phyloP scores from a whole-genome alignment of 176 grass and related monocot species.

The Rhynchospora pubera region DNA sequence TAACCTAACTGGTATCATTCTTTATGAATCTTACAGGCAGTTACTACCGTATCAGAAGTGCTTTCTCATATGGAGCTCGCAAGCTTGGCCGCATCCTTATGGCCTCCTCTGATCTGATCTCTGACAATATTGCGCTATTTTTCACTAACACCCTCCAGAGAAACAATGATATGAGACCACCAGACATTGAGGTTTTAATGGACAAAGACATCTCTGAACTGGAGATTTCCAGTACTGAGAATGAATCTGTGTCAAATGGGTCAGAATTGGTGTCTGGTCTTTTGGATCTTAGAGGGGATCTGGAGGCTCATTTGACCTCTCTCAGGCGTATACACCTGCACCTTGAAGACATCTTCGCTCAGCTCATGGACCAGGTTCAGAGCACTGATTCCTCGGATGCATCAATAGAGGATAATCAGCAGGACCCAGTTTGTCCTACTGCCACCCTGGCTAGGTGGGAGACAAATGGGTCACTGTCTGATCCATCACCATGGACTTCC shows the following conservation, averaged over 20 bases:
- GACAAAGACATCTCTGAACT: not conserved
- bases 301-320: conserved; percentile 50
- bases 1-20: conserved; percentile 1
- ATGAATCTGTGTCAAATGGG: conserved; percentile 18
- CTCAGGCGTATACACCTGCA: conserved; percentile 57
- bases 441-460: not conserved
- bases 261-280: conserved; percentile 22
- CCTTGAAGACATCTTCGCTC: conserved; percentile 47
- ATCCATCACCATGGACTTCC: conserved; percentile 20
- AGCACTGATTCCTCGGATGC: conserved; percentile 22
- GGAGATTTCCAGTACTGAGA: not conserved
- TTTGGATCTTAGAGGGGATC: conserved; percentile 48
- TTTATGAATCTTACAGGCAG: conserved; percentile 47
- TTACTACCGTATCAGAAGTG: conserved; percentile 62
- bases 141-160: conserved; percentile 58
- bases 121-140: conserved; percentile 41
- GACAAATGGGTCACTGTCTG: not conserved
- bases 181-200: conserved; percentile 25
- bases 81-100: conserved; percentile 66
- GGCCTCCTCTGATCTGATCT: conserved; percentile 33
- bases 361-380: conserved; percentile 31
- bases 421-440: not conserved
- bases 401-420: not conserved
- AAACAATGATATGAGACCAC: conserved; percentile 31
- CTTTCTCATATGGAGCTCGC: conserved; percentile 62